Conservation (phyloP, 164 flowering plant species). For the Brasenia schreberi region DNA sequence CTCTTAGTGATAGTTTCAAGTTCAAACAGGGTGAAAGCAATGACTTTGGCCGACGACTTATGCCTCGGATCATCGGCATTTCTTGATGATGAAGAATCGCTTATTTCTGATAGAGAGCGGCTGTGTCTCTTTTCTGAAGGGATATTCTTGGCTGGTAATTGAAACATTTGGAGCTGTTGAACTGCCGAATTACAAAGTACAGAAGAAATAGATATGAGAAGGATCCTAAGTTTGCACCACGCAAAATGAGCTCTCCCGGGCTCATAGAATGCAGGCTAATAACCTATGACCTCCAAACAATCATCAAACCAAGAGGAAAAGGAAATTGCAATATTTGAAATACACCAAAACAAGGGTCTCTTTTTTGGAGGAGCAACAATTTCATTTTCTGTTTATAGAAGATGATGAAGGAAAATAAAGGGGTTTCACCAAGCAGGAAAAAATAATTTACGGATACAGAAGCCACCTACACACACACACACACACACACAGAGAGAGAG, state of each 20-base stretch:
- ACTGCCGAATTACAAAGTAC: slow-evolving; percentile 17
- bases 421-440: background rate
- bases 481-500: no score
- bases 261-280: background rate
- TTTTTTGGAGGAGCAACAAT: background rate
- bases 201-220: background rate
- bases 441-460: background rate
- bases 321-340: background rate
- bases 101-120: slow-evolving; percentile 79
- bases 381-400: background rate
- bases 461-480: background rate
- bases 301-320: background rate
- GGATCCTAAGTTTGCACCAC: background rate
- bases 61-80: slow-evolving; percentile 55
- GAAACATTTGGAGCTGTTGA: slow-evolving; percentile 42
- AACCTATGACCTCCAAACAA: background rate
- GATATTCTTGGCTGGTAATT: slow-evolving; percentile 22
- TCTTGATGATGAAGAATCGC: slow-evolving; percentile 54
- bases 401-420: background rate
- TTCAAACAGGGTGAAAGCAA: slow-evolving; percentile 75
- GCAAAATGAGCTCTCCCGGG: background rate
- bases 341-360: background rate
- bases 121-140: slow-evolving; percentile 43
- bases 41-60: slow-evolving; percentile 67
- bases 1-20: slow-evolving; percentile 97